Base-by-base conservation (phyloP, 768 basidiomycete species). In the Mycena metata region DNA sequence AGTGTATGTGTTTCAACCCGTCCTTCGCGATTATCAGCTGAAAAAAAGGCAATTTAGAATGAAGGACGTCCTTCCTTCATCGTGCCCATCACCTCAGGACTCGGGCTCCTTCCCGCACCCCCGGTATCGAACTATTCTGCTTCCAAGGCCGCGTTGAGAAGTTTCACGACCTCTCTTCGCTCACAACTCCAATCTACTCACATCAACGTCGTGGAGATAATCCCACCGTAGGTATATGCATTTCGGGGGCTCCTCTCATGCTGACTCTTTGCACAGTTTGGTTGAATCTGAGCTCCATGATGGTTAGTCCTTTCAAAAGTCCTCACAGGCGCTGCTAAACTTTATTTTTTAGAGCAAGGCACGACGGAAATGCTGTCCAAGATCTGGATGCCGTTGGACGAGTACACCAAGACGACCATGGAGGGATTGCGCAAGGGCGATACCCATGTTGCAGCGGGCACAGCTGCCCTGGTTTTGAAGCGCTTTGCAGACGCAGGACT, bases 221-320 rank as follows among this genome's bases (percentile, higher is more conserved):
- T 87, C 5, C 89, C 89, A 12, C 89, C 89, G 86, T 90, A 62
- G 74, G 86, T 80, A 15, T n/a, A 16, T 19, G 3, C 1, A 12
- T 39, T n/a, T n/a, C n/a, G n/a, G n/a, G n/a, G n/a, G 21, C 23
- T 3, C 3, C 15, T 21, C 6, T 8, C 12, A 46, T 1, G 6
- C 55, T 50, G 9, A 33, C 12, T 1, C 35, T 49, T 50, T 41
- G 46, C 21, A 12, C 60, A 89, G 88, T 13, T 79, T 90, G 11
- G 86, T 88, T 11, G 89, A 90, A 76, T 89, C 88, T 4, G 89
- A 90, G 71, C 78, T 90, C 35, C 88, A 90, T 71, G 88, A 89
- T 69, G 80, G 88, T 87, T 70, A 83, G 5, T 17, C 5, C 16
- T 13, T 15, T 12, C 43, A 23, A 19, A n/a, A 5, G 30, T 3